phyloP scores from a whole-genome alignment of 345 rosid genomes.

The Populus ilicifolia region DNA sequence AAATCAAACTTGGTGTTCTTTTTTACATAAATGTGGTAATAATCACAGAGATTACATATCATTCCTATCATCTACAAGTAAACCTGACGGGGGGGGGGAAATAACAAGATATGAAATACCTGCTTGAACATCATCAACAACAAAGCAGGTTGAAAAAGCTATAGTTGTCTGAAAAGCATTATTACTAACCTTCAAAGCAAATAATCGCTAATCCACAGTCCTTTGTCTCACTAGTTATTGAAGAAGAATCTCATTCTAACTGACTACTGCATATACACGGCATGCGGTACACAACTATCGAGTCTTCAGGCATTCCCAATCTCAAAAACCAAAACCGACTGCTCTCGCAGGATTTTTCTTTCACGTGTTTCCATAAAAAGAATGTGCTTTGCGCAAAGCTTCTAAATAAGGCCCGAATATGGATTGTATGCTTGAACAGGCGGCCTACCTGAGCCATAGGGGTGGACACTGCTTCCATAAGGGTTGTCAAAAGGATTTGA shows the following conservation, averaged over 20 bases:
- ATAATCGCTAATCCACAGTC: slow-evolving; percentile 23
- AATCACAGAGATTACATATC: slow-evolving; percentile 28
- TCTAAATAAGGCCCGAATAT: slow-evolving; percentile 47
- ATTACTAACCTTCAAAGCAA: slow-evolving; percentile 25
- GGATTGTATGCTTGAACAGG: slow-evolving; percentile 62
- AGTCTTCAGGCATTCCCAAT: slow-evolving; percentile 12
- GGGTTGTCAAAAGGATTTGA: slow-evolving; percentile 52
- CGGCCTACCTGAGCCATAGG: slow-evolving; percentile 51
- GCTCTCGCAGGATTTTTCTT: background rate
- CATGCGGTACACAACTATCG: slow-evolving; percentile 41
- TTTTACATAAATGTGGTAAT: slow-evolving; percentile 20
- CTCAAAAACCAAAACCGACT: slow-evolving; percentile 1
- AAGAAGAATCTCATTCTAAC: slow-evolving; percentile 47
- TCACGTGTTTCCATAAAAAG: slow-evolving; percentile 5
- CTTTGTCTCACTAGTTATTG: slow-evolving; percentile 30
- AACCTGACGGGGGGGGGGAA: background rate
- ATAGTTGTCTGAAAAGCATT: slow-evolving; percentile 20
- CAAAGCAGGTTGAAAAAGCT: slow-evolving; percentile 15
- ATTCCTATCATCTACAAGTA: slow-evolving; percentile 23
- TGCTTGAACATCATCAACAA: slow-evolving; percentile 18
- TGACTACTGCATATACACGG: slow-evolving; percentile 49
- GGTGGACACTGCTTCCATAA: slow-evolving; percentile 42
- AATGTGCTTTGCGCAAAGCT: slow-evolving; percentile 4
- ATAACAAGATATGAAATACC: slow-evolving; percentile 1
- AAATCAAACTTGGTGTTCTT: slow-evolving; percentile 6